phyloP scores from a whole-genome alignment of 768 basidiomycete species.

The Podaxis mareebaensis region DNA sequence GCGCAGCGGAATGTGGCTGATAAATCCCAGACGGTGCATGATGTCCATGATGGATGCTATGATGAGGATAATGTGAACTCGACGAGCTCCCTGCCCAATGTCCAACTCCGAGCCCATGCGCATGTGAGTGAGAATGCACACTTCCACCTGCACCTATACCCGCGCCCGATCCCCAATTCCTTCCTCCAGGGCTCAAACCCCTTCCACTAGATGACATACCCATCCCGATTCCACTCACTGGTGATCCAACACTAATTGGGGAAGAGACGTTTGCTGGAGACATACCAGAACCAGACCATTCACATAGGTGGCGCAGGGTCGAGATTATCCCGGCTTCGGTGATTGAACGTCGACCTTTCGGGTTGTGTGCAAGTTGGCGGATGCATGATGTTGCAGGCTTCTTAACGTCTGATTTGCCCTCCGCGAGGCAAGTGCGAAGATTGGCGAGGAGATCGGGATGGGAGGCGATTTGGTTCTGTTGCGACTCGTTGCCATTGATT shows the following conservation, averaged over 20 bases:
- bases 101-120: neutral
- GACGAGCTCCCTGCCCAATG: constrained; percentile 16
- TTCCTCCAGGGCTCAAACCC: constrained; percentile 30
- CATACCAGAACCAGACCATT: constrained; percentile 33
- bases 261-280: constrained; percentile 8
- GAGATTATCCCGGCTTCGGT: constrained; percentile 40
- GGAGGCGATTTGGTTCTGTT: constrained; percentile 53
- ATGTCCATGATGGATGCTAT: neutral
- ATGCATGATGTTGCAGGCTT: constrained; percentile 63
- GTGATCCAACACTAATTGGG: constrained; percentile 12
- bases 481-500: constrained; percentile 53
- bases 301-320: constrained; percentile 42
- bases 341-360: constrained; percentile 32
- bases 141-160: constrained; percentile 12
- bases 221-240: constrained; percentile 16
- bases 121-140: neutral
- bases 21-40: constrained; percentile 16
- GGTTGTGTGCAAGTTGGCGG: constrained; percentile 51
- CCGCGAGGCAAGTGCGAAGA: constrained; percentile 59
- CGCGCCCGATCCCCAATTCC: constrained; percentile 10
- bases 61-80: constrained; percentile 11
- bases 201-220: constrained; percentile 14
- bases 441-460: constrained; percentile 52
- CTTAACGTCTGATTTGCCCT: constrained; percentile 57
- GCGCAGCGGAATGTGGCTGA: constrained; percentile 15